phyloP scores from a whole-genome alignment of 1,284 basidiomycete species.

The Apiotrichum brassicae region DNA sequence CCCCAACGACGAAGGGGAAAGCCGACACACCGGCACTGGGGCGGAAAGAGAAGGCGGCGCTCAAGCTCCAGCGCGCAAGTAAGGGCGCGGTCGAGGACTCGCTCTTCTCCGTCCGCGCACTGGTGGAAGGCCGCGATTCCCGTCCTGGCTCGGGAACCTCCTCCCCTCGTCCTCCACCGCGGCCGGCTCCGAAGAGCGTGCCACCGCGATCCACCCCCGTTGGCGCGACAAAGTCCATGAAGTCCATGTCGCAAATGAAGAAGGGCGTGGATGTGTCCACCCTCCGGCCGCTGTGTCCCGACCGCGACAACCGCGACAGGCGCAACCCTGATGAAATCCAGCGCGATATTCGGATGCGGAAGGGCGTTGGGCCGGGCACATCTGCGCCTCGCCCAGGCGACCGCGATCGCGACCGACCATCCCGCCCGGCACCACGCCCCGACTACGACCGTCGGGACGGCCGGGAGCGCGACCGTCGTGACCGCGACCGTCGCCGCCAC shows the following conservation, averaged over 20 bases:
- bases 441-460: not conserved
- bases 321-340: slow-evolving; percentile 40
- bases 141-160: not conserved
- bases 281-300: slow-evolving; percentile 33
- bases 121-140: slow-evolving; percentile 22
- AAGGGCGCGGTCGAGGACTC: slow-evolving; percentile 4
- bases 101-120: slow-evolving; percentile 31
- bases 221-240: not conserved
- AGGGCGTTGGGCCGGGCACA: not conserved
- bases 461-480: not conserved
- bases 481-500: slow-evolving; percentile 1
- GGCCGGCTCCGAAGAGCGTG: not conserved
- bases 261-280: slow-evolving; percentile 16
- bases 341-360: slow-evolving; percentile 27
- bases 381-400: not conserved
- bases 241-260: slow-evolving; percentile 14
- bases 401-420: slow-evolving; percentile 1
- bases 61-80: slow-evolving; percentile 7
- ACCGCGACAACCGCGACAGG: slow-evolving; percentile 32
- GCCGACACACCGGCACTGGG: slow-evolving; percentile 20
- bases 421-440: too few species aligned
- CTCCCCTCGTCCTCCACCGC: not conserved
- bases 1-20: slow-evolving; percentile 11
- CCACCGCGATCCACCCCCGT: too few species aligned
- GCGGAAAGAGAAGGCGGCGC: slow-evolving; percentile 30